Base-by-base conservation (phyloP, 2,329 filamentous ascomycete genomes). In the Fonsecaea erecta region DNA sequence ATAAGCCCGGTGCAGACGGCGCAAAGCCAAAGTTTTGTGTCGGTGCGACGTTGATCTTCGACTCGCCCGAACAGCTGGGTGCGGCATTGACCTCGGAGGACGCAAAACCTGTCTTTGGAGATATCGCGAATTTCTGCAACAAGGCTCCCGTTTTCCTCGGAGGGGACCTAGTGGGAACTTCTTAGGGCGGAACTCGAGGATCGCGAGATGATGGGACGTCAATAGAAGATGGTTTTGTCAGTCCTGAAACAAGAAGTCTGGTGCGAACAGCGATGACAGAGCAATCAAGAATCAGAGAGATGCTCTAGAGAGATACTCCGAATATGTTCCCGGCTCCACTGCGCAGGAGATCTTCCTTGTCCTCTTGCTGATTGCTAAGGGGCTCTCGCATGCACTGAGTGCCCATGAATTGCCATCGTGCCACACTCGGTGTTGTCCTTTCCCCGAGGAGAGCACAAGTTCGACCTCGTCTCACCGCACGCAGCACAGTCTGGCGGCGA, bases 101-200 rank as follows among this genome's bases (percentile, higher is more conserved):
- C 12, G 55, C 60, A 26, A 46, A 43, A 3, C 60, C 64, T 16
- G 61, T 69, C 24, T 65, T 69, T n/a, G 62, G 30, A 46, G 67
- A 69, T 32, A 60, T 69, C 40, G 16, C n/a, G 2, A 69, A 69
- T 30, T 69, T 68, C 63, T 53, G 30, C 32, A 67, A 69, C 63
- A 63, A 63, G 56, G 9, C 34, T 7, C 67, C 67, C 11, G 35
- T 66, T 21, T 52, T 69, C 51, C 32, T 69, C 18, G 55, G 46
- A 18, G 67, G 67, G 28, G 30, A 16, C 9, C 43, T 64, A 16
- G 66, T 68, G 32, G 64, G 37, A 8, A 54, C 30, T 14, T 56
- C 57, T 61, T 61, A 51, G 32, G 11, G 43, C 18, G 18, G 9
- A 24, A 24, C 2, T 12, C 7, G 28, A 9, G 11, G 11, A 34